A percentile compares a stretch with the other conserved stretches of the same genome.
Conservation (phyloP, 441 rosid species). For the Populus hybrid region DNA sequence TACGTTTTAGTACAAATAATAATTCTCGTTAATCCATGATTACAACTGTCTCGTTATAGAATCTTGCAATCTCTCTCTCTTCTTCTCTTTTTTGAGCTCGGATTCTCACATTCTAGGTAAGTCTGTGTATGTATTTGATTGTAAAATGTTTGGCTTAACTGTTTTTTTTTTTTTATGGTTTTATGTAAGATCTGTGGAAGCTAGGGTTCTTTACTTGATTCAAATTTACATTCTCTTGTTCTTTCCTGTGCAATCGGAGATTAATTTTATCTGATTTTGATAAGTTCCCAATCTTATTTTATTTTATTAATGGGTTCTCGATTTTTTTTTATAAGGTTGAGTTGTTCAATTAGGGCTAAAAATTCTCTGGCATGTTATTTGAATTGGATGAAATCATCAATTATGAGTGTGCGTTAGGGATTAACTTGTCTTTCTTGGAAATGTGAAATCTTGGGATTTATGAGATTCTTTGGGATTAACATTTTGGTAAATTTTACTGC, state of each 20-base stretch:
- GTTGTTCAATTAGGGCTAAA: background rate
- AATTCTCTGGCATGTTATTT: background rate
- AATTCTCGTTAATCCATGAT: background rate
- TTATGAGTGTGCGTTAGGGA: background rate
- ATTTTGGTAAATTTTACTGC: background rate
- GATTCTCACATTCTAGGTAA: background rate
- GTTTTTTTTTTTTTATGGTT: background rate
- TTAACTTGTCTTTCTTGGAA: background rate
- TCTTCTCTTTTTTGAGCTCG: background rate
- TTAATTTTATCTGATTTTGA: background rate
- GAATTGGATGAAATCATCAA: background rate
- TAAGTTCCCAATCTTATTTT: background rate
- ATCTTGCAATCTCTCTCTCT: background rate
- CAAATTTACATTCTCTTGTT: no score
- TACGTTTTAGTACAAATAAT: background rate
- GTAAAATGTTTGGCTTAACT: background rate
- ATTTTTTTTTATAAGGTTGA: no score
- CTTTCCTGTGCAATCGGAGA: background rate
- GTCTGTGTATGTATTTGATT: background rate
- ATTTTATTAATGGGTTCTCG: no score
- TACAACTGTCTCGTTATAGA: background rate
- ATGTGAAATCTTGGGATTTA: background rate
- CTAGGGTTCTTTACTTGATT: background rate
- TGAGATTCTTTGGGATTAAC: background rate
- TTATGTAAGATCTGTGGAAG: background rate